Evolutionary conservation across 306 rosid species (phyloP).

Genomic region (Acacia acuminata): DNA sequence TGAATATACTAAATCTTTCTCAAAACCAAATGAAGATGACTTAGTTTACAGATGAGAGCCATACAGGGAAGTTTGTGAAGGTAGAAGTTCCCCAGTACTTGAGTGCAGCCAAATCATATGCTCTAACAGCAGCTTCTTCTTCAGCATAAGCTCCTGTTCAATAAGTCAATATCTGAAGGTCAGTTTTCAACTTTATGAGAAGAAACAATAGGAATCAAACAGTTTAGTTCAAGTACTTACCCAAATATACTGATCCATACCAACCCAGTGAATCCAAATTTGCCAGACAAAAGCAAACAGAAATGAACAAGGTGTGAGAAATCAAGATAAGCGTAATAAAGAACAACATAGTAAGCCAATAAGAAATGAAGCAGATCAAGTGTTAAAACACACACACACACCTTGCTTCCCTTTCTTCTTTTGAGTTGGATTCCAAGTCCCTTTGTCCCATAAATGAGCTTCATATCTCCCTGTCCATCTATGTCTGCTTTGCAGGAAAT

Average conservation of each 20-base stretch:
- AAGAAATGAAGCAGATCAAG: not conserved
- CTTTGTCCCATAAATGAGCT: constrained; percentile 97
- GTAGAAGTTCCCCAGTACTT: constrained; percentile 90
- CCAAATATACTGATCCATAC: constrained; percentile 70
- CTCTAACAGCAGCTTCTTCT: constrained; percentile 93
- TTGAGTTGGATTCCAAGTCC: constrained; percentile 89
- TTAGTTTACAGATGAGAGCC: not conserved
- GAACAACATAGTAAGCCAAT: not conserved
- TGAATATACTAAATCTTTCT: not conserved
- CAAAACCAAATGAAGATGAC: not conserved
- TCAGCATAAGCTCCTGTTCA: constrained; percentile 86
- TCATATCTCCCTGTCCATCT: constrained; percentile 93
- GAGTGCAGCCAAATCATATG: constrained; percentile 90
- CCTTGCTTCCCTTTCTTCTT: constrained; percentile 98
- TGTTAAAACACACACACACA: constrained; percentile 8
- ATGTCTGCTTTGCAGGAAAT: constrained; percentile 56
- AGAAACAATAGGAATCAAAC: constrained; percentile 3
- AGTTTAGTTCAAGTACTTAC: constrained; percentile 37
- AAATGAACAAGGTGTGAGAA: constrained; percentile 32
- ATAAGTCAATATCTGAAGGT: constrained; percentile 1
- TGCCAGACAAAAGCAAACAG: constrained; percentile 17
- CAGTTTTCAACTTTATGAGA: constrained; percentile 3
- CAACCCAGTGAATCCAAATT: constrained; percentile 32
- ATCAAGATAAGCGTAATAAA: not conserved
- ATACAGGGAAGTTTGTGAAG: constrained; percentile 78